Evolutionary conservation across 2,329 filamentous ascomycete genomes (phyloP), one percentile per base, ranked within the genome.

Genomic region (Ophiocordyceps camponoti-saundersi): DNA sequence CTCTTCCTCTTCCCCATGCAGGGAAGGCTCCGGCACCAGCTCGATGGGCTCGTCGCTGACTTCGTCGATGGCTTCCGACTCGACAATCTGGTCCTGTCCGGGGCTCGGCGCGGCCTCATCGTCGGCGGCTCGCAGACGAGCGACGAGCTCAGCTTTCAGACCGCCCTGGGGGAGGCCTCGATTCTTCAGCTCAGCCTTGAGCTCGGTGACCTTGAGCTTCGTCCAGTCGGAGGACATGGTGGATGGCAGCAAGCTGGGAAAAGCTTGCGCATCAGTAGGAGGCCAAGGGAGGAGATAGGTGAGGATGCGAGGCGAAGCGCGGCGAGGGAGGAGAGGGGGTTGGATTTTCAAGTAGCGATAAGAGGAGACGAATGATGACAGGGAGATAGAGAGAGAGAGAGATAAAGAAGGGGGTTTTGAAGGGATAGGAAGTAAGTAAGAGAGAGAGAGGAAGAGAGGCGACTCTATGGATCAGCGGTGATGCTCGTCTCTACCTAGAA

Each of bases 161-260:
- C 85, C 85, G 22, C 75, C 75, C 50, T 79, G 74, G 6, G 78
- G 67, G 39, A 89, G 73, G n/a, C 79, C 79, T 52, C 83, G 76
- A 49, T 69, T 71, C 64, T 85, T 87, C 41, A 89, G 71, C 67
- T 88, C 82, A 21, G 77, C 76, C 62, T 81, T 83, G 49, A 90
- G 72, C 56, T 88, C 82, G 32, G 79, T 70, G 51, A 90, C 85
- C 65, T 85, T 89, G 57, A 80, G 72, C 62, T 67, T 72, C 50
- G 61, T 64, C 67, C 71, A 77, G 54, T 75, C 72, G 46, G 23
- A 26, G 8, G 65, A 63, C 69, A 72, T 74, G 51, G 49, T 64
- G 53, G 47, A 18, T 16, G 39, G 20, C 42, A 44, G 29, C 20
- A 16, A 16, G 44, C 21, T 23, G n/a, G 23, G 44, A 22, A 20